Conservation (phyloP, 2,329 filamentous ascomycete species). For the Nannizziopsis barbatae region DNA sequence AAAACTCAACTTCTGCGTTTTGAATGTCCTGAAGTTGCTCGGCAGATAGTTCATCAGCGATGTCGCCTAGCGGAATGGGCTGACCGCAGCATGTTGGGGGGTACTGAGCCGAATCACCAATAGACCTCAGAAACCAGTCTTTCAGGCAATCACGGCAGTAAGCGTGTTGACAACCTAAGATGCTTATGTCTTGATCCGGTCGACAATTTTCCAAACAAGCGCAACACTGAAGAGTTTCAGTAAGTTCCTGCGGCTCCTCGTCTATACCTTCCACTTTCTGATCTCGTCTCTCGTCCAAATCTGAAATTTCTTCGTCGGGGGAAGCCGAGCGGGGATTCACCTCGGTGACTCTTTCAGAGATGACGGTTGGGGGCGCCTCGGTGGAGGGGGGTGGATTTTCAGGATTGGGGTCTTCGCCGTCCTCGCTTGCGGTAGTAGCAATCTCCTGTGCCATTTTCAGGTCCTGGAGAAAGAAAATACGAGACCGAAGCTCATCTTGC, state of each 20-base stretch:
- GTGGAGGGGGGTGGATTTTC: neutral
- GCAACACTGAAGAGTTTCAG: neutral
- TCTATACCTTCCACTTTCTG: neutral
- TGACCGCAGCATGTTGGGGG: constrained; percentile 23
- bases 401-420: no score
- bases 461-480: no score
- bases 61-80: constrained; percentile 15
- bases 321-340: no score
- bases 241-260: neutral
- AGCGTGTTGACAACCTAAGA: constrained; percentile 16
- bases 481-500: no score
- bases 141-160: constrained; percentile 20
- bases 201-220: neutral
- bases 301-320: no score
- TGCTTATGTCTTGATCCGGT: neutral
- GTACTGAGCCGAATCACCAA: constrained; percentile 20
- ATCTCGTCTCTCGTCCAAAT: neutral
- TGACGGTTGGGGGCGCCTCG: neutral
- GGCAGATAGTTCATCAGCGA: constrained; percentile 8
- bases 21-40: constrained; percentile 12
- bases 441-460: no score
- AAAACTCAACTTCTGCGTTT: constrained; percentile 19
- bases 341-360: no score
- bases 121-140: constrained; percentile 13
- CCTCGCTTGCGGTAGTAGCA: no score